These are phyloP conservation scores for Pleurozium schreberi DNA, from an alignment of 225 moss, liverwort and hornwort species.

Conservation along the genomic window DNA sequence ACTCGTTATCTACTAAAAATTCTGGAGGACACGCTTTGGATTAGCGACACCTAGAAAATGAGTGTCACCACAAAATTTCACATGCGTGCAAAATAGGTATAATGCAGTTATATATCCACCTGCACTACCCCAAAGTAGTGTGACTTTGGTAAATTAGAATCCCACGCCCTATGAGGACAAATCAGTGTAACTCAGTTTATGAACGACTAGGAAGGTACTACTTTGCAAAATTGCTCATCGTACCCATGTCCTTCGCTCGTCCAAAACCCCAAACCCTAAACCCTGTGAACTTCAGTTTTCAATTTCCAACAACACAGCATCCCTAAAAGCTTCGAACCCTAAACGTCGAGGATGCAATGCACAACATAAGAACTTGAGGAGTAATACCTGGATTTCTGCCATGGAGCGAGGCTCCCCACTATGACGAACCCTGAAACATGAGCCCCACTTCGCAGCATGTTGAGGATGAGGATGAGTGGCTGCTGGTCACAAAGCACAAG, in stretches of 20 bases:
- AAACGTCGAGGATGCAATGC: background rate
- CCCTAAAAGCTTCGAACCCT: background rate
- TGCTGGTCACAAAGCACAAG: background rate
- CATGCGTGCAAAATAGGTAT: background rate
- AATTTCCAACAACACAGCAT: background rate
- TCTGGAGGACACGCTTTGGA: background rate
- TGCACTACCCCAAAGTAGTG: background rate
- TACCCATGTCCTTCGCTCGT: background rate
- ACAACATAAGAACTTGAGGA: background rate
- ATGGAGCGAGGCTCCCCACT: background rate
- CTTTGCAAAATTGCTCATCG: background rate
- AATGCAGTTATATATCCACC: background rate
- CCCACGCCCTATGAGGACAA: background rate
- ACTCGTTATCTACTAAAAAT: background rate
- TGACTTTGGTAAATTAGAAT: background rate
- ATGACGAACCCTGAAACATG: background rate
- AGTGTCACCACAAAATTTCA: background rate
- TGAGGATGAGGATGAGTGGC: background rate
- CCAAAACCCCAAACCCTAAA: background rate
- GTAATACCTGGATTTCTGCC: background rate
- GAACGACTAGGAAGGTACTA: background rate
- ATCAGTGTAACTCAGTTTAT: background rate
- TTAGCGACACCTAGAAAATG: background rate
- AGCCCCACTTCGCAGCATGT: conserved; percentile 8
- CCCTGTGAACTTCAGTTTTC: background rate